Evolutionary conservation across 2,329 filamentous ascomycete genomes (phyloP).

Genomic region (Parafenestella ontariensis): DNA sequence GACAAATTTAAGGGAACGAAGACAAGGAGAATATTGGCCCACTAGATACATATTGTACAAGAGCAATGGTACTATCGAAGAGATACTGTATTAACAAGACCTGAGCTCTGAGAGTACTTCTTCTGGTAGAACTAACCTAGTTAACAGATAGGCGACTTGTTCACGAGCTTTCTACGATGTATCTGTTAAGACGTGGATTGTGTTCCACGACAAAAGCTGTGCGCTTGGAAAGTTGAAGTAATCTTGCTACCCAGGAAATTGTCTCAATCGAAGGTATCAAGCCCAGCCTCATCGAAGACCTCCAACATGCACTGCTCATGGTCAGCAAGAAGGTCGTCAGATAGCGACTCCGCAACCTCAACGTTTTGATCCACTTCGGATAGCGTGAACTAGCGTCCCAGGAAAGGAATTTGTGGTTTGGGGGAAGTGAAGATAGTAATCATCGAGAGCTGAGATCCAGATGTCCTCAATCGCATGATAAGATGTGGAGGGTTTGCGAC

Average conservation of each 20-base stretch:
- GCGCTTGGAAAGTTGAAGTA: not conserved
- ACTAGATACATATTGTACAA: too few species aligned
- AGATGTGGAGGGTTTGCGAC: not conserved
- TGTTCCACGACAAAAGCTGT: too few species aligned
- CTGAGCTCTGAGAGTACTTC: too few species aligned
- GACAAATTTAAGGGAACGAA: too few species aligned
- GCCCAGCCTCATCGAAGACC: not conserved
- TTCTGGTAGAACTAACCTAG: too few species aligned
- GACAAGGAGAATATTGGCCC: too few species aligned
- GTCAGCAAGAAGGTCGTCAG: constrained; percentile 4
- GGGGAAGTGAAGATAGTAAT: not conserved
- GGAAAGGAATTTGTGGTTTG: too few species aligned
- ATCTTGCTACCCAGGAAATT: not conserved
- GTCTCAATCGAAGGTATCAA: not conserved
- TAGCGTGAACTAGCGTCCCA: not conserved
- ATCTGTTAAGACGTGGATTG: too few species aligned
- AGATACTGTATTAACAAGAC: too few species aligned
- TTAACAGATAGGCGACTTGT: too few species aligned
- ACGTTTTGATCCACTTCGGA: not conserved
- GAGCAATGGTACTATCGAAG: too few species aligned
- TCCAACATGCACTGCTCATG: constrained; percentile 16
- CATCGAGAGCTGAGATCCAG: not conserved
- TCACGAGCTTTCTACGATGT: too few species aligned
- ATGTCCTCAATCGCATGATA: not conserved
- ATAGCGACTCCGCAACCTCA: not conserved